Evolutionary conservation across 2,329 filamentous ascomycete species (phyloP), one percentile per base, ranked within the genome.

Genomic region (Anthostomella pinea): DNA sequence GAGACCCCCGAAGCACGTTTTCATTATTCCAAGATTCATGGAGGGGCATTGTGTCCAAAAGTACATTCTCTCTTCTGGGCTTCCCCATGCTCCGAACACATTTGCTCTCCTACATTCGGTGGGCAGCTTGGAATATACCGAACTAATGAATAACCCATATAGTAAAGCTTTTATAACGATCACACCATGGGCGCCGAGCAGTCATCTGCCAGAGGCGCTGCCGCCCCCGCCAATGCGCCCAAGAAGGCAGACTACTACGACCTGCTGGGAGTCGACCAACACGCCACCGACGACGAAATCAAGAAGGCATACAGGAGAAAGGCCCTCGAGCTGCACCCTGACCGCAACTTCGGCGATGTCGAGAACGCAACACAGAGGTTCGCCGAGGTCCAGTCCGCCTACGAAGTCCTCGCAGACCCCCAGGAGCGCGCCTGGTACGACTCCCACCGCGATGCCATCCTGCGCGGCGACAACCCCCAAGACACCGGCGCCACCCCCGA

Each of bases 391-490:
- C 91, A 96, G 62, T 77, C 89, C 22, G 93, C 93, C 30, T 95
- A 98, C 60, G 88, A 97, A 62, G 80, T 98, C n/a, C 77, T 98
- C 1, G 95, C 90, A 2, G 93, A 98, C 60, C 82, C 89, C 8
- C 91, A 98, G 60, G 93, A 98, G 62, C 81, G 93, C 51, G 85
- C 90, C 20, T 98, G 93, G 93, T 98, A 98, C 67, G 91, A 98
- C 65, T 89, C 89, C 3, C 93, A 98, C 59, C 83, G 88, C 43
- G 83, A 89, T 51, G 81, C 85, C 33, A 94, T 97, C 44, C 68
- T 97, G 45, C 76, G 77, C 19, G 84, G 83, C 24, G 73, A 77
- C 39, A 77, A 81, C 35, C 69, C 69, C 20, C 68, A 48, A 59
- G 64, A 62, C 18, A 63, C 59, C 23, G 66, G 64, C 14, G 64